Evolutionary conservation across 2,329 filamentous ascomycete genomes (phyloP).

Genomic region (Pezicula rhizophila): DNA sequence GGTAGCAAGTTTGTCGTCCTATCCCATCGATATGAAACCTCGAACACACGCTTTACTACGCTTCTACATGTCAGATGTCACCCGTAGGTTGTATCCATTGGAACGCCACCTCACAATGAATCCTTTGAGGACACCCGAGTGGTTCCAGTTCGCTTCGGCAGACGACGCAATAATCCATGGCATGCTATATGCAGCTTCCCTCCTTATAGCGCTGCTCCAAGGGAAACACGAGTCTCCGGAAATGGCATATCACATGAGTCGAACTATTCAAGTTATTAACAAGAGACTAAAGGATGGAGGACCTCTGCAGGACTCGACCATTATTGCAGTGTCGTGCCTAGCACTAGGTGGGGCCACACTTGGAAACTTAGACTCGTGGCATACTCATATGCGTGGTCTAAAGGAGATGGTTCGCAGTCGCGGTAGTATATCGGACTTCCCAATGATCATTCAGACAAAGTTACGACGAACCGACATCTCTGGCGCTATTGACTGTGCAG

Average conservation of each 20-base stretch:
- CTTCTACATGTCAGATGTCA: conserved; percentile 11
- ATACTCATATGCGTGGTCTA: conserved; percentile 18
- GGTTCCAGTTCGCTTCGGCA: conserved; percentile 16
- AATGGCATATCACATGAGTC: conserved; percentile 10
- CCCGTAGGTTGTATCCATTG: conserved; percentile 11
- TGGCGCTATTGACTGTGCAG: conserved; percentile 18
- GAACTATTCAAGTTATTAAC: conserved; percentile 12
- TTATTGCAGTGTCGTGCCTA: conserved; percentile 17
- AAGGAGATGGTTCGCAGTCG: conserved; percentile 12
- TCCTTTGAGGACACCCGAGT: conserved; percentile 11
- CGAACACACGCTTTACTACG: conserved; percentile 10
- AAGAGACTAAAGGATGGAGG: conserved; percentile 2
- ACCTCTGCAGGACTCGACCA: conserved; percentile 7
- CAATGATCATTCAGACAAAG: conserved; percentile 11
- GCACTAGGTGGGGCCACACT: conserved; percentile 16
- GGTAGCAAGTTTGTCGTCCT: conserved; percentile 5
- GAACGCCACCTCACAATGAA: conserved; percentile 8
- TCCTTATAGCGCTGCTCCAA: conserved; percentile 12
- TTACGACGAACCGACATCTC: conserved; percentile 18
- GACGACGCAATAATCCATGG: conserved; percentile 18
- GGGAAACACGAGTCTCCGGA: conserved; percentile 12
- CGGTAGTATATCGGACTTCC: conserved; percentile 5
- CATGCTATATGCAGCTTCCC: conserved; percentile 15
- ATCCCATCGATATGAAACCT: conserved; percentile 10
- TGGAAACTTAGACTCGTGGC: conserved; percentile 14